Base-by-base conservation (phyloP, 2,329 filamentous ascomycete genomes). In the Epichloe uncinata region DNA sequence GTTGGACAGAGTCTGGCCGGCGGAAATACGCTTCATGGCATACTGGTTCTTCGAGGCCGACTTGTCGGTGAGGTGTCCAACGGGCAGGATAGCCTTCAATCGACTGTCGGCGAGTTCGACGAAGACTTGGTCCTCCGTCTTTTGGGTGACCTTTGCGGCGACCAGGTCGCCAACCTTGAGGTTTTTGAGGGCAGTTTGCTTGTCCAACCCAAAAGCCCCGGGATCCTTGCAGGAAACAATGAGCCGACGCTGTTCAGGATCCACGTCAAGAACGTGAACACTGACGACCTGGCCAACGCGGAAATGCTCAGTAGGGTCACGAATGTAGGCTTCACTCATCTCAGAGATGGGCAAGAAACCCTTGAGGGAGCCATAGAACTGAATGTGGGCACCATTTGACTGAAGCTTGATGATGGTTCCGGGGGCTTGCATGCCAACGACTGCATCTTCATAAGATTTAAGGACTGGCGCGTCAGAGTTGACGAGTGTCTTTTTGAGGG, bases 311-410 rank as follows among this genome's bases (percentile, higher is more conserved):
- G 79, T 80, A 4, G 93, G 89, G 60, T 96, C 86, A 57, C 85
- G 79, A 60, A 98, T 96, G 62, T 85, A 96, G 11, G 90, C 89
- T 64, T 98, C 93, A 63, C 93, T 97, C 93, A 98, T 98, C 67
- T 98, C 91, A 1, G 87, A 87, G 0, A 95, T 83, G 2, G 93
- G 93, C 49, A 98, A 74, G 71, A 94, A 98, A 8, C 85, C 94
- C 56, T 81, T 80, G 18, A 98, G 73, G 8, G 74, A 69, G 16
- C 88, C 88, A 60, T 94, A 98, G 67, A 97, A 98, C 62, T 95
- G 88, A 48, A 98, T 85, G 16, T 91, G 80, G 11, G 93, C 93
- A 52, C 93, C 93, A 48, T 81, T 80, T 3, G 78, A 69, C 50
- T 88, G 73, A 11, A 98, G 73, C 55, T 85, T 94, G 56, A 95